These are phyloP conservation scores for Tarenaya hassleriana DNA, from an alignment of 345 rosid species.

Conservation along the genomic window DNA sequence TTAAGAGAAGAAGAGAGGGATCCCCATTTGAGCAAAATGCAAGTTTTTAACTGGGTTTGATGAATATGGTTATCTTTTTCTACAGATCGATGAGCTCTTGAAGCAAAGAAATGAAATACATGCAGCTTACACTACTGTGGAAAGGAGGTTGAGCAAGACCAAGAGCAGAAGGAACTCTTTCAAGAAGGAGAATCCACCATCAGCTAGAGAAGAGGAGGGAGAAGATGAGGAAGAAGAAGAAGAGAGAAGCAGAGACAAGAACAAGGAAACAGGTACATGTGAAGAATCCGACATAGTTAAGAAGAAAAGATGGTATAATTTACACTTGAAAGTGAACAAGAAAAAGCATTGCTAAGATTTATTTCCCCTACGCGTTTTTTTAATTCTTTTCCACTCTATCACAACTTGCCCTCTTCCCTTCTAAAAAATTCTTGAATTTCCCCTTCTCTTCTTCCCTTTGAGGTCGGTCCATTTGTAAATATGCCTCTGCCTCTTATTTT, in stretches of 20 bases:
- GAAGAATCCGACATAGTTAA: constrained; percentile 35
- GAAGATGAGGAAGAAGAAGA: constrained; percentile 25
- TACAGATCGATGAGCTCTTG: constrained; percentile 87
- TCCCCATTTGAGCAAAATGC: background rate
- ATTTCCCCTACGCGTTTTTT: background rate
- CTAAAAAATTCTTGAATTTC: too few species aligned
- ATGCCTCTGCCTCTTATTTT: constrained; percentile 16
- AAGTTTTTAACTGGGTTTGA: background rate
- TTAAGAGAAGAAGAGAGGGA: too few species aligned
- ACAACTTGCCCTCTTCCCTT: too few species aligned
- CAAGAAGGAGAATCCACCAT: constrained; percentile 24
- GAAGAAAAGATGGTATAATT: constrained; percentile 85
- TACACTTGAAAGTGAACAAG: constrained; percentile 78
- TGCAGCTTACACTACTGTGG: constrained; percentile 65
- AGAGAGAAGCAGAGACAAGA: constrained; percentile 38
- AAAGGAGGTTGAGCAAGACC: constrained; percentile 55
- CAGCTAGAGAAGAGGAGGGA: constrained; percentile 21
- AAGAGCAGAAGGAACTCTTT: constrained; percentile 46
- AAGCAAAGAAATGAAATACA: constrained; percentile 78
- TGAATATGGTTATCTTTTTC: background rate
- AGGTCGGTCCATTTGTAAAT: constrained; percentile 28
- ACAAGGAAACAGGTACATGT: constrained; percentile 44
- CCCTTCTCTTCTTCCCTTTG: too few species aligned
- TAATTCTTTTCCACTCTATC: background rate
- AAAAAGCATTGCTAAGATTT: constrained; percentile 72